Base-by-base conservation (phyloP, 345 rosid species). In the Dipteronia sinensis region DNA sequence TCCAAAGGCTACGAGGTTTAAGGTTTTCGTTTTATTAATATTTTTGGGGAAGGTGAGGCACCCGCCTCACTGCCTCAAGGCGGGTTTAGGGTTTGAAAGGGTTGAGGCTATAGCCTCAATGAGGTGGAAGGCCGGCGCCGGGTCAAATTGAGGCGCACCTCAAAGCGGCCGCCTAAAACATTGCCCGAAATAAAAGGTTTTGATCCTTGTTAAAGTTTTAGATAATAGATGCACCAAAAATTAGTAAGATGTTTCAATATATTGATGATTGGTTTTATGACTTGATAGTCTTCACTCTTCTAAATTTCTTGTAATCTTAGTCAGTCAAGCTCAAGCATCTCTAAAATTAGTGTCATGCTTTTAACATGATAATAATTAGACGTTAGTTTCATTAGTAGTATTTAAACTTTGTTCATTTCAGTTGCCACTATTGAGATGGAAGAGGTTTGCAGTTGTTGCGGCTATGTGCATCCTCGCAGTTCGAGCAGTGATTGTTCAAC, bases 381-480 rank as follows among this genome's bases (percentile, higher is more conserved):
- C 34, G 65, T 34, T 66, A 22, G 65, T 38, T 66, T 15, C 25
- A 9, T 34, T 76, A 67, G 55, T 34, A 67, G 42, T 51, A 61
- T 53, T 47, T 23, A 23, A 77, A 71, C 31, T 70, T 64, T 65
- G 10, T 56, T 42, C 72, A 78, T 83, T 76, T 76, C 86, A 95
- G 99, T 77, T 95, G 83, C 99, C 98, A 23, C 77, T 95, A 34
- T 81, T 95, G 78, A 79, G 98, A 88, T 95, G 99, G 99, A 95
- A 95, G 86, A 88, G 93, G 85, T 95, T 84, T 84, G 99, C 99
- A 67, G 83, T 93, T 82, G 87, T 90, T 76, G 99, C 99, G 23
- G 99, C 99, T 2, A 80, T 95, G 91, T 95, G 99, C 89, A 95
- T 95, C 77, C 88, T 95, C 49, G 93, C 91, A 70, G 99, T 95